Percentiles rank a stretch among this genome's conserved stretches.
Conservation (phyloP, 2,329 filamentous ascomycete genomes). For the Cytospora schulzeri region DNA sequence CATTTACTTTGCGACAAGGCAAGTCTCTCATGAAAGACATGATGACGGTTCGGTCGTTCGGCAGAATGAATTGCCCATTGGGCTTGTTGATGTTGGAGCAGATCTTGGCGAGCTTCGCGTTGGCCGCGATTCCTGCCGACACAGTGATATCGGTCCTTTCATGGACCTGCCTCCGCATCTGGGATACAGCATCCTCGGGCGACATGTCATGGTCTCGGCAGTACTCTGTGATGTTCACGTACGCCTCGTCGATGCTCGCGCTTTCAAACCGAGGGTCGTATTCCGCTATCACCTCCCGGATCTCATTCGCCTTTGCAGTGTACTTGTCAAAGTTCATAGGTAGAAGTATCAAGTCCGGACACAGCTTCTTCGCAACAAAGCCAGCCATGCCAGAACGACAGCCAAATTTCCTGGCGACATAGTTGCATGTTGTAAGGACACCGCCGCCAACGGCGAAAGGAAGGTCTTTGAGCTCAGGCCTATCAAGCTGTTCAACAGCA, state of each 20-base stretch:
- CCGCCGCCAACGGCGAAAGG: conserved; percentile 86
- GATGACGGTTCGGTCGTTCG: conserved; percentile 72
- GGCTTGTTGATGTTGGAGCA: conserved; percentile 96
- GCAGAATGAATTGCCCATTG: conserved; percentile 83
- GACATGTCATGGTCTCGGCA: conserved; percentile 68
- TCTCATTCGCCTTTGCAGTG: conserved; percentile 82
- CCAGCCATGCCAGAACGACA: conserved; percentile 94
- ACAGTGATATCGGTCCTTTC: conserved; percentile 81
- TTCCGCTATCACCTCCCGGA: conserved; percentile 77
- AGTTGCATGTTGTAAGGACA: conserved; percentile 74
- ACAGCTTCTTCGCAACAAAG: conserved; percentile 93
- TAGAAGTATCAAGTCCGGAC: conserved; percentile 79
- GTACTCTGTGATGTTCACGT: conserved; percentile 90
- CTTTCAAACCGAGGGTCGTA: conserved; percentile 93
- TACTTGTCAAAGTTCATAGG: conserved; percentile 92
- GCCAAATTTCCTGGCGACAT: conserved; percentile 85
- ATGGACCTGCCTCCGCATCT: conserved; percentile 76
- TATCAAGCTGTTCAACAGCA: conserved; percentile 82
- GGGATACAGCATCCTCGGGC: conserved; percentile 73
- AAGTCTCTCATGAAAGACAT: conserved; percentile 84
- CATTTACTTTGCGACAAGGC: conserved; percentile 88
- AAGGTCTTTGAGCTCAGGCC: conserved; percentile 80
- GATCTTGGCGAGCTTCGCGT: conserved; percentile 92
- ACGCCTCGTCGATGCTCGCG: conserved; percentile 94
- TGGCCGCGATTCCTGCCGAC: conserved; percentile 91